Evolutionary conservation across 179 eudicot genomes (phyloP).

Genomic region (Amaranthus tricolor): DNA sequence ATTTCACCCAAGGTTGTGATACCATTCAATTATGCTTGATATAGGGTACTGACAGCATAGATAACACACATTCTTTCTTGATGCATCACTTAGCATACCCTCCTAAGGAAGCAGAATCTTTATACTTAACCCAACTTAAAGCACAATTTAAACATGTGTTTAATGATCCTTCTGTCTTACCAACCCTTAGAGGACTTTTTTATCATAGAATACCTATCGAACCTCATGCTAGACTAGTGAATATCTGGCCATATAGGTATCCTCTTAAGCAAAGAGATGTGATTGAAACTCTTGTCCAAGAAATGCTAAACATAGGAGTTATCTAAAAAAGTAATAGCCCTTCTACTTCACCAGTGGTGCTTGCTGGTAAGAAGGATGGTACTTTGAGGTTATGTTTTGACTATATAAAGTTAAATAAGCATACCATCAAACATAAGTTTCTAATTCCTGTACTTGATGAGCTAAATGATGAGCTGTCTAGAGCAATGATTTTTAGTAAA

Average conservation of each 20-base stretch:
- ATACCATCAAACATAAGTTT: background rate
- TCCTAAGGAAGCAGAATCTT: too few relatives aligned
- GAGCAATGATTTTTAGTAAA: background rate
- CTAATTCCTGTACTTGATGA: background rate
- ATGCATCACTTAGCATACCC: too few relatives aligned
- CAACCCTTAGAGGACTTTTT: background rate
- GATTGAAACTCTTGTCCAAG: background rate
- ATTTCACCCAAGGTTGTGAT: too few relatives aligned
- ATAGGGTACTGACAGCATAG: too few relatives aligned
- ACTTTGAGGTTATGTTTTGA: background rate
- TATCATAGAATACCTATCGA: background rate
- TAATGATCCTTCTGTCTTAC: background rate
- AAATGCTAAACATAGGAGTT: background rate
- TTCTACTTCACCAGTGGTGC: background rate
- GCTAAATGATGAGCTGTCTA: background rate
- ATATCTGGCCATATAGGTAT: background rate
- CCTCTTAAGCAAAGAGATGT: background rate
- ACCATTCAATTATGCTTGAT: too few relatives aligned
- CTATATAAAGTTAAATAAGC: background rate
- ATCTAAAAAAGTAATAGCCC: background rate
- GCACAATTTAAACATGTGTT: background rate
- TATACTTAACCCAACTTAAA: rapidly evolving
- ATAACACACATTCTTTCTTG: too few relatives aligned
- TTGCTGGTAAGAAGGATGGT: background rate
- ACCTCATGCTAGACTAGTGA: background rate